Percentiles rank a stretch among this genome's conserved stretches.
Conservation (phyloP, 2,329 filamentous ascomycete genomes). For the Coniella lustricola region DNA sequence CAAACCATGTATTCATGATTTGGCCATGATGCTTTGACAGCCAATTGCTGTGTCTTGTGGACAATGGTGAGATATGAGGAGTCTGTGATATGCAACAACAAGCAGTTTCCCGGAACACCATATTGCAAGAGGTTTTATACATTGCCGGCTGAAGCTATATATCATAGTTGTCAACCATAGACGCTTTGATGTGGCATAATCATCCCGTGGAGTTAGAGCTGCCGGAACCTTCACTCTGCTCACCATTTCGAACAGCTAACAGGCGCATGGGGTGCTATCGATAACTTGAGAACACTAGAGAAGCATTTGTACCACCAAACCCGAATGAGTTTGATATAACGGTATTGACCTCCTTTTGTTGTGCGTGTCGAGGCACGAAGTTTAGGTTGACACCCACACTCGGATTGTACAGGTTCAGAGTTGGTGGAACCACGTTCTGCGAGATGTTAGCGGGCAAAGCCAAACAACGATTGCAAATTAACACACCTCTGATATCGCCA, state of each 20-base stretch:
- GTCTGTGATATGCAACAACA: too few relatives aligned
- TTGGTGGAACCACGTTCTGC: conserved; percentile 75
- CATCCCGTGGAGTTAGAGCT: too few relatives aligned
- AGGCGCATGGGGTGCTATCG: not conserved
- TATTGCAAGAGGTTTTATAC: not conserved
- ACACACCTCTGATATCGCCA: conserved; percentile 71
- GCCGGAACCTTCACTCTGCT: too few relatives aligned
- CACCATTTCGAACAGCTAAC: too few relatives aligned
- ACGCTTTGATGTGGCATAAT: too few relatives aligned
- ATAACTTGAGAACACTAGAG: conserved; percentile 59
- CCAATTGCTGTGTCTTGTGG: too few relatives aligned
- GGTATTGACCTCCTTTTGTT: conserved; percentile 63
- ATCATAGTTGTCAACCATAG: too few relatives aligned
- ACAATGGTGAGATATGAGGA: too few relatives aligned
- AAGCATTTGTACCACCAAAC: conserved; percentile 94
- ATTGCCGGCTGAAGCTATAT: too few relatives aligned
- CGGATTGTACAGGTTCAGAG: conserved; percentile 68
- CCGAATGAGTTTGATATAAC: conserved; percentile 94
- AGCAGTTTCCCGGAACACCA: too few relatives aligned
- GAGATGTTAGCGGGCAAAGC: not conserved
- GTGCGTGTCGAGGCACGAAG: conserved; percentile 67
- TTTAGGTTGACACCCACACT: conserved; percentile 71
- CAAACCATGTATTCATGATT: too few relatives aligned
- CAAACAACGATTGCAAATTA: conserved; percentile 15
- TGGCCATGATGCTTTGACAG: too few relatives aligned